Evolutionary conservation across 2,329 filamentous ascomycete species (phyloP).

Genomic region (Ophiostoma fasciatum): DNA sequence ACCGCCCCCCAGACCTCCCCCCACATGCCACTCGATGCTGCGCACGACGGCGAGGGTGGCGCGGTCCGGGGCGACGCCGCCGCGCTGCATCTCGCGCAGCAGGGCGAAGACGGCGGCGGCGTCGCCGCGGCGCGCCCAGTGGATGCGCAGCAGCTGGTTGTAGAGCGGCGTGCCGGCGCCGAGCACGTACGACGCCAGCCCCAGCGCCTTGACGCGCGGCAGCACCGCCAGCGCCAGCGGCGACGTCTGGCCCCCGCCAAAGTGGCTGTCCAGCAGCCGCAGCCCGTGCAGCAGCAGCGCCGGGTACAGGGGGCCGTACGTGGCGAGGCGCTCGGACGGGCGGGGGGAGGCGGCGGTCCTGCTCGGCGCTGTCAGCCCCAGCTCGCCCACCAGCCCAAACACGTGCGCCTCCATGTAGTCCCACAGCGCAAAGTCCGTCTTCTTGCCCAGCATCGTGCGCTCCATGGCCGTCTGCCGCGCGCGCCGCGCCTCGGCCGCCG

Average conservation of each 20-base stretch:
- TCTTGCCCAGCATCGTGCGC: constrained; percentile 34
- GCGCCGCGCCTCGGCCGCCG: constrained; percentile 17
- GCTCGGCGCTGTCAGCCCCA: too few relatives aligned
- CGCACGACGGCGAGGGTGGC: constrained; percentile 27
- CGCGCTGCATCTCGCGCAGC: constrained; percentile 50
- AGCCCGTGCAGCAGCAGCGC: constrained; percentile 43
- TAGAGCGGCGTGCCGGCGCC: constrained; percentile 58
- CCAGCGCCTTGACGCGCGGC: constrained; percentile 51
- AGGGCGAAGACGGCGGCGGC: constrained; percentile 37
- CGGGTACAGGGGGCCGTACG: constrained; percentile 51
- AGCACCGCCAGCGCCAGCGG: constrained; percentile 45
- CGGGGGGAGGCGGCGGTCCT: neutral
- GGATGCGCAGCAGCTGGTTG: constrained; percentile 46
- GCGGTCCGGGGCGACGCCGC: constrained; percentile 42
- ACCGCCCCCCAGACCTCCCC: neutral
- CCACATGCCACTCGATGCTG: constrained; percentile 17
- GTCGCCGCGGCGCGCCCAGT: constrained; percentile 48
- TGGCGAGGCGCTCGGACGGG: constrained; percentile 19
- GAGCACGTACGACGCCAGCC: constrained; percentile 55
- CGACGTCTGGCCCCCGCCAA: constrained; percentile 34
- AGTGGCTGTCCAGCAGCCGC: constrained; percentile 40
- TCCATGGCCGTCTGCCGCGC: constrained; percentile 23
- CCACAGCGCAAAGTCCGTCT: constrained; percentile 53
- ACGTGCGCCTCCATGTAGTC: constrained; percentile 50
- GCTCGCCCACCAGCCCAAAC: constrained; percentile 40